Percentiles rank a stretch among this genome's conserved stretches.
phyloP scores from a whole-genome alignment of 2,329 filamentous ascomycete species.

The Cladosporium velox region DNA sequence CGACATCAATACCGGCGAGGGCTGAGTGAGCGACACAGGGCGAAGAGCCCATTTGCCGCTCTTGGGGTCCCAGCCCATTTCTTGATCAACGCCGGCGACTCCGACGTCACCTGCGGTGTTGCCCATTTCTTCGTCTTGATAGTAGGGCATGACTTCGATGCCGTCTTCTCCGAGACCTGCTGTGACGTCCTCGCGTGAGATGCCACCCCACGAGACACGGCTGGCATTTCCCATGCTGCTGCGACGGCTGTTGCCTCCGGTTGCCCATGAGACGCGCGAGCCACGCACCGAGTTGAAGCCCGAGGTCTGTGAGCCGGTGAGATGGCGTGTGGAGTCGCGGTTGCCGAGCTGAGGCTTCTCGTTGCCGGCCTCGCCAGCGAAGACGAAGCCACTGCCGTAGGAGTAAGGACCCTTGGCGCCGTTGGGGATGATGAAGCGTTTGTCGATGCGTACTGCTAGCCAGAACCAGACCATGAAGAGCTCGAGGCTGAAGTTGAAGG shows the following conservation, averaged over 20 bases:
- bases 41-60: constrained; percentile 34
- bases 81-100: constrained; percentile 28
- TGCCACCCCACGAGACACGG: constrained; percentile 33
- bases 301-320: constrained; percentile 26
- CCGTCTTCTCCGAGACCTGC: constrained; percentile 33
- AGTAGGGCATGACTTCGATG: constrained; percentile 33
- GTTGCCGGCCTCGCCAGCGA: constrained; percentile 33
- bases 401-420: constrained; percentile 58
- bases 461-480: constrained; percentile 69
- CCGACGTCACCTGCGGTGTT: constrained; percentile 5
- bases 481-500: constrained; percentile 77
- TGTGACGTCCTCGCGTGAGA: constrained; percentile 29
- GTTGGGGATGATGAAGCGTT: constrained; percentile 73
- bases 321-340: constrained; percentile 28
- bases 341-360: constrained; percentile 32
- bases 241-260: constrained; percentile 15
- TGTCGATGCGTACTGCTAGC: constrained; percentile 68
- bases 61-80: constrained; percentile 36
- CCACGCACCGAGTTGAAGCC: constrained; percentile 20
- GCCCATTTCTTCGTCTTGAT: constrained; percentile 20
- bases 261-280: constrained; percentile 23
- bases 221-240: constrained; percentile 16
- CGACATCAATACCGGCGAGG: not conserved
- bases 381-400: constrained; percentile 27
- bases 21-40: constrained; percentile 23